Evolutionary conservation across 768 basidiomycete genomes (phyloP).

Genomic region (Leccinum imitatum): DNA sequence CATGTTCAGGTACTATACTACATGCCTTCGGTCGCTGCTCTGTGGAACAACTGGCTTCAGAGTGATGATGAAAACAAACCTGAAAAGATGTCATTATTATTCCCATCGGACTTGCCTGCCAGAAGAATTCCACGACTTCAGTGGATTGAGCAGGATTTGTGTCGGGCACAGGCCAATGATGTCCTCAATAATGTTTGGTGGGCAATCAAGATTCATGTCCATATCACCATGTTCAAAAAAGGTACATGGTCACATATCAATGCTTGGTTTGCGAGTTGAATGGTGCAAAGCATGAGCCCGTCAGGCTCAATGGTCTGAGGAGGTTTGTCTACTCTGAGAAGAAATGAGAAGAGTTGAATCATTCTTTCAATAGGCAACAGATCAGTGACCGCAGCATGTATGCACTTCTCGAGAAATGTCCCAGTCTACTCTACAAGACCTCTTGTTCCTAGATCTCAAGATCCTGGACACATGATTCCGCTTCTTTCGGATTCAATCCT

Average conservation of each 20-base stretch:
- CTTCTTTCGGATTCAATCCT: too few relatives aligned
- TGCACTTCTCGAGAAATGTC: too few relatives aligned
- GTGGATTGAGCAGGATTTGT: neutral
- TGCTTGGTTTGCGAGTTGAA: neutral
- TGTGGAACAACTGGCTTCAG: too few relatives aligned
- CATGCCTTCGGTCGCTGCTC: conserved; percentile 1
- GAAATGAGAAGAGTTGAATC: neutral
- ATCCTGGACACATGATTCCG: too few relatives aligned
- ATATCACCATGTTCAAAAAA: neutral
- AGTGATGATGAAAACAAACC: neutral
- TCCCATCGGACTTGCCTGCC: neutral
- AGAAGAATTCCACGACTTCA: neutral
- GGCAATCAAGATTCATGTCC: neutral
- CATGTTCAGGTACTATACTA: neutral
- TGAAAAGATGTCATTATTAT: neutral
- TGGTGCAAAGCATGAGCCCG: neutral
- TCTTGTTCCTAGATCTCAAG: too few relatives aligned
- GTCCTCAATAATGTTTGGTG: neutral
- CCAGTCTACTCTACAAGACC: too few relatives aligned
- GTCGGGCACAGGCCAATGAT: neutral
- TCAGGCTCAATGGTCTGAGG: neutral
- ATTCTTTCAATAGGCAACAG: neutral
- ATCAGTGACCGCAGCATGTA: neutral
- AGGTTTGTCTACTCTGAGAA: neutral
- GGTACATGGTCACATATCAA: neutral